Evolutionary conservation across 2,329 filamentous ascomycete genomes (phyloP).

Genomic region (Neofusicoccum parvum): DNA sequence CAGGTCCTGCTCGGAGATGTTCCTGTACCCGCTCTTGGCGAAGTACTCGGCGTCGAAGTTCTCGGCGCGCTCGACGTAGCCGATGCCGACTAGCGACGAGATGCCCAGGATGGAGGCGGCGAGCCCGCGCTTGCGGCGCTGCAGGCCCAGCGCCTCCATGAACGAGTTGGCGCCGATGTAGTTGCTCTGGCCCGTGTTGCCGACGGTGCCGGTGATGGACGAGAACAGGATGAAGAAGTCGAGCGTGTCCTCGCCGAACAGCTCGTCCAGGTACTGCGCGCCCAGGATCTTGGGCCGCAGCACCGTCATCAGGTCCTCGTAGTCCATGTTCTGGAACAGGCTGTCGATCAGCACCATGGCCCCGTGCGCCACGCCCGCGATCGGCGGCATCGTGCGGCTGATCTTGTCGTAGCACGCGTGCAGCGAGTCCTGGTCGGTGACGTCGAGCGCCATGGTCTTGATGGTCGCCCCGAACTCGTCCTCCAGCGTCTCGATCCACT

Average conservation of each 20-base stretch:
- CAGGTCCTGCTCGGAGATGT: conserved; percentile 53
- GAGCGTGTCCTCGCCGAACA: conserved; percentile 23
- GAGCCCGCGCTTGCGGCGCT: conserved; percentile 42
- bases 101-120: conserved; percentile 45
- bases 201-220: conserved; percentile 23
- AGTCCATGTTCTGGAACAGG: conserved; percentile 22
- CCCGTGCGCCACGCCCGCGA: conserved; percentile 28
- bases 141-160: conserved; percentile 42
- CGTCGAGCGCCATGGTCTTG: conserved; percentile 4
- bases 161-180: conserved; percentile 37
- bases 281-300: conserved; percentile 28
- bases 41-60: background rate
- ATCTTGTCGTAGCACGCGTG: conserved; percentile 12
- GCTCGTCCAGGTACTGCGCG: conserved; percentile 23
- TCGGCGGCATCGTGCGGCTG: conserved; percentile 14
- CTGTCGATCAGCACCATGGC: conserved; percentile 29
- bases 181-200: conserved; percentile 26
- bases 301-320: conserved; percentile 10
- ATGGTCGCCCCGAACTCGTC: conserved; percentile 15
- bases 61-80: conserved; percentile 37
- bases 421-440: conserved; percentile 18
- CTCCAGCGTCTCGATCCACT: conserved; percentile 29
- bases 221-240: conserved; percentile 34
- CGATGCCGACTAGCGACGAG: conserved; percentile 44
- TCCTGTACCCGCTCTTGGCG: background rate